A percentile compares a stretch with the other conserved stretches of the same genome.
phyloP scores from a whole-genome alignment of 139 green algal species.

The Choricystis sp. region DNA sequence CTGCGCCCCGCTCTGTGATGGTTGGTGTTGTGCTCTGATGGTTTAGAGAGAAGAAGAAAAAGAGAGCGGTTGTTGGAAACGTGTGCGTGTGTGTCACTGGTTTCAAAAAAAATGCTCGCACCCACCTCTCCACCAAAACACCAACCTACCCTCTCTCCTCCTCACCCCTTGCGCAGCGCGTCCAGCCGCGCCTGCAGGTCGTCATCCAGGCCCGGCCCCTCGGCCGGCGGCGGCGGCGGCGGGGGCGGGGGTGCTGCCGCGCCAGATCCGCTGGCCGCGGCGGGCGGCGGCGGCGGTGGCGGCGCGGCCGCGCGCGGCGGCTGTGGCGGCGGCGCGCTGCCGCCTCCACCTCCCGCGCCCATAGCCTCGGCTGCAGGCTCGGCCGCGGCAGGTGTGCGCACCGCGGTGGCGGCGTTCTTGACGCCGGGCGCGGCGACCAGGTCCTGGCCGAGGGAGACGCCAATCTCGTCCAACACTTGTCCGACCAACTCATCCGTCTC shows the following conservation, averaged over 20 bases:
- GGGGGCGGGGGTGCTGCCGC: no score
- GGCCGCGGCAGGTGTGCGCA: background rate
- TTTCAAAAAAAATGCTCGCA: background rate
- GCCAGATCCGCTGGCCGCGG: no score
- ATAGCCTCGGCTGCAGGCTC: conserved; percentile 9
- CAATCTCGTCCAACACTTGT: conserved; percentile 84
- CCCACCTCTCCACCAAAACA: background rate
- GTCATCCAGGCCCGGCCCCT: conserved; percentile 41
- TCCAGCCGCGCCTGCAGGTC: conserved; percentile 69
- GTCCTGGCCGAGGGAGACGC: conserved; percentile 34
- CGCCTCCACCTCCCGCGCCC: conserved; percentile 4
- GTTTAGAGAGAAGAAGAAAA: no score
- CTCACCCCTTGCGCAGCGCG: conserved; percentile 46
- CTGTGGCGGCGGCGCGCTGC: background rate
- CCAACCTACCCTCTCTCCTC: background rate
- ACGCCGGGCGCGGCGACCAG: conserved; percentile 17
- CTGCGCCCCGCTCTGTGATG: no score
- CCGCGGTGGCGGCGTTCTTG: background rate
- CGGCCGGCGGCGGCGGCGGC: conserved; percentile 2
- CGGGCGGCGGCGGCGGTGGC: background rate
- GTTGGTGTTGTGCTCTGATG: no score
- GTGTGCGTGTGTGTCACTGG: background rate
- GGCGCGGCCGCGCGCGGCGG: no score
- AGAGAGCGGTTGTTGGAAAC: no score
- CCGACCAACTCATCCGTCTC: conserved; percentile 87